Base-by-base conservation (phyloP, 352 stramenopile species). In the Pythium graminicola region DNA sequence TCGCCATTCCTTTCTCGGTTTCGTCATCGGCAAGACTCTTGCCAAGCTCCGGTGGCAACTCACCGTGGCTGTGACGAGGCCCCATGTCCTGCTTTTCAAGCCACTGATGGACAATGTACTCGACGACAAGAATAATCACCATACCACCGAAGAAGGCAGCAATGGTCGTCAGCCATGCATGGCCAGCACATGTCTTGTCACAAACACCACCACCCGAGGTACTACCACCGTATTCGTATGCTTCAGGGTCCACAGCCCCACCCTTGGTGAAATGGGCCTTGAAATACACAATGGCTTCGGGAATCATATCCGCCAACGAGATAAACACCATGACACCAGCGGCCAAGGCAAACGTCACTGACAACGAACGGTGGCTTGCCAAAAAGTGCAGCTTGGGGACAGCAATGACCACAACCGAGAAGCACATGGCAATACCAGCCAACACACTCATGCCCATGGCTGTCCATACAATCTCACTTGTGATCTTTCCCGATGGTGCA, bases 271-370 rank as follows among this genome's bases (percentile, higher is more conserved):
- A 87, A 2, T 70, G 57, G 22, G 72, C 71, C 24, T 62, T 70
- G 64, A 79, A 87, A 54, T 66, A 84, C 28, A 67, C 66, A 28
- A 85, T 68, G 20, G 73, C 60, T 45, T 89, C 76, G 1, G 67
- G 64, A 47, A 73, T 84, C 36, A 89, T 42, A 60, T 87, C 72
- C 13, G 78, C 72, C 16, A 89, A 72, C n/a, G 73, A 70, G 41
- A 89, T 87, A 57, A 87, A 87, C 23, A 86, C 49, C 76, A 87
- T 89, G 55, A 87, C 79, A 39, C 79, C 79, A 4, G 79, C 76
- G 24, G 79, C 85, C 2, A 89, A 57, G n/a, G 76, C 60, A 44
- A 87, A 86, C n/a, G 79, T 68, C n/a, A 86, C 51, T 22, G 74
- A 76, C 19, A 89, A 62, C 16, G 76, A 74, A 6, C 65, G 61